Evolutionary conservation across 305 asterid genomes (phyloP).

Genomic region (Ilex paraguariensis): DNA sequence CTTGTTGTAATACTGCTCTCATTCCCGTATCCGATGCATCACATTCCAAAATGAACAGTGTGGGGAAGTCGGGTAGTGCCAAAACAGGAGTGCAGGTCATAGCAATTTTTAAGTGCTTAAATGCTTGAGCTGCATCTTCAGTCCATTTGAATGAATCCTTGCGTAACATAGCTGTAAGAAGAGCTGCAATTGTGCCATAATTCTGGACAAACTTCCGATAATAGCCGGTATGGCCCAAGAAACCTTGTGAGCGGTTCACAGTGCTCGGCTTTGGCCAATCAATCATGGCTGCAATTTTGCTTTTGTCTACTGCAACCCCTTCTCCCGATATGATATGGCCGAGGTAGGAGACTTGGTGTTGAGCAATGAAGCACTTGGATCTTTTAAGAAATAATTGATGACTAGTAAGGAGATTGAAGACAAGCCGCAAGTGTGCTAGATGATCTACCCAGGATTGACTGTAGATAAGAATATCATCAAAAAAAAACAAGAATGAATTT

Average conservation of each 20-base stretch:
- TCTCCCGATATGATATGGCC: neutral
- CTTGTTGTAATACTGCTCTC: neutral
- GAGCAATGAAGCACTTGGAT: neutral
- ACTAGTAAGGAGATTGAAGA: too few relatives aligned
- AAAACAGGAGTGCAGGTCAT: too few relatives aligned
- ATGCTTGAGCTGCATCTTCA: too few relatives aligned
- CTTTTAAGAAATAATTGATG: too few relatives aligned
- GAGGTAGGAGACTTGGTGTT: neutral
- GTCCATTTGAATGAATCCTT: too few relatives aligned
- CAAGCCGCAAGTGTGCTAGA: too few relatives aligned
- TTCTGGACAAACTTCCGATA: too few relatives aligned
- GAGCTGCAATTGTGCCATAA: neutral
- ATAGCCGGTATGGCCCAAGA: neutral
- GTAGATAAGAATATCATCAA: neutral
- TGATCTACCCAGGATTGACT: neutral
- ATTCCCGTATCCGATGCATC: too few relatives aligned
- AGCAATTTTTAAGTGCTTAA: too few relatives aligned
- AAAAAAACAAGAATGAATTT: neutral
- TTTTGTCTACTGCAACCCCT: neutral
- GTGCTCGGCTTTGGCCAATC: neutral
- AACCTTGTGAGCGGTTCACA: neutral
- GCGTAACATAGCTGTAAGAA: neutral
- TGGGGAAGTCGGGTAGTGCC: too few relatives aligned
- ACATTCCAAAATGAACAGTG: too few relatives aligned
- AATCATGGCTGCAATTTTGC: neutral